Evolutionary conservation across 2,329 filamentous ascomycete species (phyloP).

Genomic region (Venturia pyrina): DNA sequence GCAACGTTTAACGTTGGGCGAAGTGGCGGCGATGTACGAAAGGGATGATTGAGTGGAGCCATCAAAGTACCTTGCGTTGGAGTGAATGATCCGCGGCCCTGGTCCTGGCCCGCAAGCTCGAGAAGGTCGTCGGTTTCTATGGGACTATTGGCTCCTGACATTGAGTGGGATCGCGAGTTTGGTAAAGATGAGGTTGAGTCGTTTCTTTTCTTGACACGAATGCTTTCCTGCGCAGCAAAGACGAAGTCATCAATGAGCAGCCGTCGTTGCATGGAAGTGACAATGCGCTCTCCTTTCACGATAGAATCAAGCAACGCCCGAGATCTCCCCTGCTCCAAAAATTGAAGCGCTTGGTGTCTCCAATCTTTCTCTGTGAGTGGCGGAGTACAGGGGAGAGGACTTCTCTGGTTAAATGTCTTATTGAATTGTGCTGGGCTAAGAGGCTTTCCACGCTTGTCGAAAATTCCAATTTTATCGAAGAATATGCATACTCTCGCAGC

Average conservation of each 20-base stretch:
- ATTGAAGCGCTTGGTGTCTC: conserved; percentile 14
- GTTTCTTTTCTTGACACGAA: neutral
- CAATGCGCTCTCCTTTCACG: conserved; percentile 6
- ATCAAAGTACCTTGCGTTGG: neutral
- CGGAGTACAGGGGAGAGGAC: neutral
- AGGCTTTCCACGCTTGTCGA: neutral
- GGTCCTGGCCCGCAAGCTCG: neutral
- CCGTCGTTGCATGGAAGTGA: neutral
- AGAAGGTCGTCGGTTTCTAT: neutral
- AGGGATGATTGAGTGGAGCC: neutral
- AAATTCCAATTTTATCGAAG: conserved; percentile 7
- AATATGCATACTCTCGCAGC: conserved; percentile 14
- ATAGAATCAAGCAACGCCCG: conserved; percentile 14
- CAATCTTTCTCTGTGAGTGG: conserved; percentile 9
- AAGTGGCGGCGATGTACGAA: neutral
- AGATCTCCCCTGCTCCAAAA: conserved; percentile 13
- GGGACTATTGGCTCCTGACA: neutral
- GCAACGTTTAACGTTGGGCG: neutral
- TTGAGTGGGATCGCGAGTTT: neutral
- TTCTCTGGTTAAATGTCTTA: neutral
- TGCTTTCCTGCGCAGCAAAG: conserved; percentile 2
- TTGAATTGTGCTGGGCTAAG: neutral
- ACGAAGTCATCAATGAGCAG: conserved; percentile 3
- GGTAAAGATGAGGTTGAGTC: neutral
- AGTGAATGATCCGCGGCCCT: neutral